Evolutionary conservation across 768 basidiomycete genomes (phyloP).

Genomic region (Gloeophyllum trabeum): DNA sequence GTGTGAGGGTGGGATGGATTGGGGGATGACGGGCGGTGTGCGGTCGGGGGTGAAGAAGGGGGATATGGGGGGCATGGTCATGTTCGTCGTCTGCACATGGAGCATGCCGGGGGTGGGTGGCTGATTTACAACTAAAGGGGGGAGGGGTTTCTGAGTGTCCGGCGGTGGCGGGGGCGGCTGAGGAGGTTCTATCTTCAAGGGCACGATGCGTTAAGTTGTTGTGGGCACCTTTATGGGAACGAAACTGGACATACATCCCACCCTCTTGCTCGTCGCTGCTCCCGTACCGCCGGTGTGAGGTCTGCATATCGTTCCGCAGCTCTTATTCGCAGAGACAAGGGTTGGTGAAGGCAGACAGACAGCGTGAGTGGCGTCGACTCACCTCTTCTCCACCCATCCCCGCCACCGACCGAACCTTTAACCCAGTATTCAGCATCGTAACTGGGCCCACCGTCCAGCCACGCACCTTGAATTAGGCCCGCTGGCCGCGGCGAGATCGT

Average conservation of each 20-base stretch:
- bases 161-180: background rate
- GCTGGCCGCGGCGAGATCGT: conserved; percentile 64
- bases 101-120: conserved; percentile 7
- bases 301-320: conserved; percentile 78
- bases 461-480: conserved; percentile 75
- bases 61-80: background rate
- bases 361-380: conserved; percentile 5
- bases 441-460: background rate
- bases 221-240: background rate
- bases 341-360: background rate
- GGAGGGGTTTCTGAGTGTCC: conserved; percentile 5
- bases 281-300: conserved; percentile 44
- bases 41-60: background rate
- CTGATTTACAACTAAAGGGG: conserved; percentile 12
- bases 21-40: conserved; percentile 32
- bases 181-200: background rate
- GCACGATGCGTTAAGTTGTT: conserved; percentile 5
- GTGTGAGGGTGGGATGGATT: conserved; percentile 47
- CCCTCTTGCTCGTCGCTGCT: conserved; percentile 49
- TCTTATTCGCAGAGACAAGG: conserved; percentile 31
- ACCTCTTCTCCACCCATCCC: conserved; percentile 87
- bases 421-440: background rate
- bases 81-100: background rate
- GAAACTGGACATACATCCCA: conserved; percentile 42
- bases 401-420: conserved; percentile 76